Base-by-base conservation (phyloP, 208 protist genomes). In the Borovskyia barvae region DNA sequence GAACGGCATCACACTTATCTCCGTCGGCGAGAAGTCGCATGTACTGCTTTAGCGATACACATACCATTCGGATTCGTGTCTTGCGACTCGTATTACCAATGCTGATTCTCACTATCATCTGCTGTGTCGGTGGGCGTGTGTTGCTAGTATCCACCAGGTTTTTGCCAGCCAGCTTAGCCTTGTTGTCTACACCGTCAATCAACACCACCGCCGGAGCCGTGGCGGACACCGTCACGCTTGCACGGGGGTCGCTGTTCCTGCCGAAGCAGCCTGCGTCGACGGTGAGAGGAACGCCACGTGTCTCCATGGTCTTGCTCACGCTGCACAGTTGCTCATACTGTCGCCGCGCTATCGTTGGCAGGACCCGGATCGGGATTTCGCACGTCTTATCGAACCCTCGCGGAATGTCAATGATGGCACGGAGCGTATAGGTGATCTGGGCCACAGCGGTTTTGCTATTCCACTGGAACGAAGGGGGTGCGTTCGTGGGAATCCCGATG, bases 311-410 rank as follows among this genome's bases (percentile, higher is more conserved):
- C 30, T 66, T 50, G 2, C 1, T 12, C 14, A 45, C 30, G 4
- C 12, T 8, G 19, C 33, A 42, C 54, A 60, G 51, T 41, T 63
- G 55, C 0, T 65, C 54, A 22, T 60, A 74, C 28, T 71, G 66
- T 29, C 60, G 66, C 20, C 33, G 45, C 7, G 71, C 41, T 4
- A 69, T 49, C 24, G 58, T 64, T n/a, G 66, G 48, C 26, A 66
- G 35, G 5, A 83, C 66, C 0, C 45, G 49, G 11, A 83, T 8
- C 0, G 8, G 3, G 15, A 42, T 7, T 25, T 76, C 60, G 2
- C 56, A 29, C 28, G 51, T 65, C 22, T 54, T 66, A 28, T 85
- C 66, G 22, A 80, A 77, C 15, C 68, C 58, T 17, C 53, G 75
- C 0, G 72, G 72, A 19, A 85, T 80, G 50, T 73, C 77, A 12